Percentiles rank a stretch among this genome's conserved stretches.
These are phyloP conservation scores for Hypoxylon sp. DNA, from an alignment of 2,329 filamentous ascomycete genomes.

Conservation along the genomic window DNA sequence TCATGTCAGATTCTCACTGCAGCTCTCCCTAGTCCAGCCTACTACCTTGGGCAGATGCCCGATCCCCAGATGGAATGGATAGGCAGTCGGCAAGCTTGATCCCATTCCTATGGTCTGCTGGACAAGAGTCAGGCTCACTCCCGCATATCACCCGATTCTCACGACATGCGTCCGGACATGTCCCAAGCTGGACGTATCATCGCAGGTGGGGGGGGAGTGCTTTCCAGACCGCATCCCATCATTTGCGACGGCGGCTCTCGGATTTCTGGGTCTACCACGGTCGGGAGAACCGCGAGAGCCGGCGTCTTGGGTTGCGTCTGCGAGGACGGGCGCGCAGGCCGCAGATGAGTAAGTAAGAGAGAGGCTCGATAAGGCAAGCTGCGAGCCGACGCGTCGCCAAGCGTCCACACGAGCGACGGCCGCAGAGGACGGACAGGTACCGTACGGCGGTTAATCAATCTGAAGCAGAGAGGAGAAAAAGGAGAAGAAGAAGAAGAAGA, in stretches of 20 bases:
- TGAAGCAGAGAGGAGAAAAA: background rate
- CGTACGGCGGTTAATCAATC: background rate
- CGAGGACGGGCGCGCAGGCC: slow-evolving; percentile 1
- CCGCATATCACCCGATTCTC: background rate
- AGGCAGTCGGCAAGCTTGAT: background rate
- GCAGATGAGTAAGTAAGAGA: slow-evolving; percentile 18
- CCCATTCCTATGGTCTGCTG: background rate
- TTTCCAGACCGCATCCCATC: no score
- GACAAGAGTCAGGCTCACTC: background rate
- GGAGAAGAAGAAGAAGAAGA: background rate
- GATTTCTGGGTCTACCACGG: background rate
- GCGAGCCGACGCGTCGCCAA: background rate
- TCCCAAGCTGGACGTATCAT: background rate
- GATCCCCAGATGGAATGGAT: background rate
- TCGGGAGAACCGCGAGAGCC: slow-evolving; percentile 1
- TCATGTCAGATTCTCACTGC: background rate
- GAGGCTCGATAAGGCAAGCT: slow-evolving; percentile 8
- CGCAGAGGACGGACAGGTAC: no score
- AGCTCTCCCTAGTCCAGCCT: background rate
- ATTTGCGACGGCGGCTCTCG: background rate
- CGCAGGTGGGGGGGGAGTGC: background rate
- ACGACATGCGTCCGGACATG: background rate
- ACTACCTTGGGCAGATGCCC: background rate
- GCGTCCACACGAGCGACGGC: background rate
- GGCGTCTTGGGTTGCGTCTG: slow-evolving; percentile 9